Base-by-base conservation (phyloP, 352 stramenopile genomes). In the Globisporangium cederbergense region DNA sequence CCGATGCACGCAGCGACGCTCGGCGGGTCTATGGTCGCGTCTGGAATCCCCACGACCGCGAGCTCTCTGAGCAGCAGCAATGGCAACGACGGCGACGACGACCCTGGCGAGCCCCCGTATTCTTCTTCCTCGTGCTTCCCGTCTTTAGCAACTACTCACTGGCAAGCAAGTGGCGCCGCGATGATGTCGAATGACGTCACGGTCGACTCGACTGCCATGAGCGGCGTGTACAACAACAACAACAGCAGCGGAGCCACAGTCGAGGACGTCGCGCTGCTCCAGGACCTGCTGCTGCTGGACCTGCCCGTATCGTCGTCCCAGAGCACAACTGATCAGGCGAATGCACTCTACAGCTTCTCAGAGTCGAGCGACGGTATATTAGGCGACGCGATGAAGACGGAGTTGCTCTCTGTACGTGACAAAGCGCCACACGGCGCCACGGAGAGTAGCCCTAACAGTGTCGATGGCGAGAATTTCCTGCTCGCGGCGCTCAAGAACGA, bases 231-330 rank as follows among this genome's bases (percentile, higher is more conserved):
- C 22, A 36, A 3, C 20, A 51, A 3, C 20, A 51, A 20, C 38
- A 34, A n/a, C n/a, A 25, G 3, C 16, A 6, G 30, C 20, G 28
- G 16, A n/a, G 25, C 60, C 13, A 30, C 40, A 13, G 5, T 45
- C 28, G 61, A 66, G 20, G 61, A 66, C 50, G 61, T 57, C 53
- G 53, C 52, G 43, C 53, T 66, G n/a, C 43, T 66, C 1, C 61
- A 55, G 30, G 54, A 62, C 43, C 52, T 66, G 47, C 59, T 64
- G 47, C 59, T 64, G 20, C 25, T 66, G 50, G 42, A 62, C 36
- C 13, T 42, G 10, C 43, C 61, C 8, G 20, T 42, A 4, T 20
- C 45, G 4, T 30, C 43, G 30, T 36, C 34, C 38, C 13, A 10
- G 34, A 30, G 0, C 13, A 13, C 32, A 32, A 16, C 4, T 28